Percentiles rank a stretch among this genome's conserved stretches.
phyloP scores from a whole-genome alignment of 805 yeast species.

The Schwanniomyces yamadae region DNA sequence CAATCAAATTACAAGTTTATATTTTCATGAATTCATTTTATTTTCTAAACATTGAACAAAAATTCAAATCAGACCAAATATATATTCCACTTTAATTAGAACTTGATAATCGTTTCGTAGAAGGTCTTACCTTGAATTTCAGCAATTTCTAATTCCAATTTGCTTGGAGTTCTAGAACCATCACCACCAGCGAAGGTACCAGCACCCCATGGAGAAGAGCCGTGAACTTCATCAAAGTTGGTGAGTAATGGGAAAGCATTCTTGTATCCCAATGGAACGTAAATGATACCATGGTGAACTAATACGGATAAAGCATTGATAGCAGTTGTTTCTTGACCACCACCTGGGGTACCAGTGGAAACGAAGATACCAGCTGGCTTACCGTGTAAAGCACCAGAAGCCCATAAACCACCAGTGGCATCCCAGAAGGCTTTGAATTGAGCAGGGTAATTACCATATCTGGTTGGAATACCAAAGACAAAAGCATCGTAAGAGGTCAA shows the following conservation, averaged over 20 bases:
- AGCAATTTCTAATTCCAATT: conserved; percentile 63
- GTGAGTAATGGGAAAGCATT: conserved; percentile 52
- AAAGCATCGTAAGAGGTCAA: conserved; percentile 72
- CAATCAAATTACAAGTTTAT: no score
- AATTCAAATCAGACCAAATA: no score
- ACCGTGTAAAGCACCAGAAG: conserved; percentile 65
- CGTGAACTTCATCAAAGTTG: conserved; percentile 65
- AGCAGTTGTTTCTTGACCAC: conserved; percentile 78
- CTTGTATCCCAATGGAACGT: conserved; percentile 75
- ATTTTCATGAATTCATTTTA: no score
- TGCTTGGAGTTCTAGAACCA: conserved; percentile 69
- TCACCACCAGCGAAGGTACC: conserved; percentile 76
- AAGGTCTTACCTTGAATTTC: conserved; percentile 67
- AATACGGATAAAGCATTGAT: conserved; percentile 62
- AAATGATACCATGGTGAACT: conserved; percentile 80
- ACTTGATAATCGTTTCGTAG: conserved; percentile 27
- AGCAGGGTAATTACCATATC: conserved; percentile 79
- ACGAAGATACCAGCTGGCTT: conserved; percentile 74
- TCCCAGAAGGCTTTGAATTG: conserved; percentile 79
- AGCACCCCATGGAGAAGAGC: conserved; percentile 87
- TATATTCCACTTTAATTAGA: conserved; percentile 12
- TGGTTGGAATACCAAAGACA: conserved; percentile 82
- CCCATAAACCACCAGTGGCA: conserved; percentile 79
- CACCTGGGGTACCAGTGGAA: conserved; percentile 74
- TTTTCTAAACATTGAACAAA: no score